Conservation (phyloP, 768 basidiomycete genomes). For the Cyathus striatus region DNA sequence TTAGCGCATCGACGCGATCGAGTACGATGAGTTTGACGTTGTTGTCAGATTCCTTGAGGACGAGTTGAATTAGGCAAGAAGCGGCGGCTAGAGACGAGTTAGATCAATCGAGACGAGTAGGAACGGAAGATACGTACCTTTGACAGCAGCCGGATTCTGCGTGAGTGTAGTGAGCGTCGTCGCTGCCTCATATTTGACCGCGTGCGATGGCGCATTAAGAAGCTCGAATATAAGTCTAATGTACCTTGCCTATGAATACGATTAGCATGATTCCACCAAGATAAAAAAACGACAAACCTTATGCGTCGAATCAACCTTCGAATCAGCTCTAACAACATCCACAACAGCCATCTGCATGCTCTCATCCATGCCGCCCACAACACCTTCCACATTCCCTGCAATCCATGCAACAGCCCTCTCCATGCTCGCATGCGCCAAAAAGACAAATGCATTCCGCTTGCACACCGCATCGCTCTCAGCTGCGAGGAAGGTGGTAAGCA, state of each 20-base stretch:
- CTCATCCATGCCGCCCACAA: slow-evolving; percentile 80
- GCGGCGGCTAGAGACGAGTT: slow-evolving; percentile 68
- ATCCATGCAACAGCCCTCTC: slow-evolving; percentile 91
- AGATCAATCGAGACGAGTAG: no score
- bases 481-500: slow-evolving; percentile 92
- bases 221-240: slow-evolving; percentile 93
- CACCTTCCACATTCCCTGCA: slow-evolving; percentile 78
- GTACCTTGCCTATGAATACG: slow-evolving; percentile 69
- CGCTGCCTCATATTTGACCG: slow-evolving; percentile 97
- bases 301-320: slow-evolving; percentile 77
- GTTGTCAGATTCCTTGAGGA: slow-evolving; percentile 95
- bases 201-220: slow-evolving; percentile 82
- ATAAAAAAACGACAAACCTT: slow-evolving; percentile 47
- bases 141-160: slow-evolving; percentile 93
- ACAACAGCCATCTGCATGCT: slow-evolving; percentile 93
- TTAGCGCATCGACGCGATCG: slow-evolving; percentile 79
- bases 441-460: slow-evolving; percentile 96
- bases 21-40: slow-evolving; percentile 98
- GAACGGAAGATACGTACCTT: slow-evolving; percentile 75
- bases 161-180: slow-evolving; percentile 91
- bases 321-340: slow-evolving; percentile 88
- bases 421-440: slow-evolving; percentile 83
- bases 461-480: slow-evolving; percentile 96
- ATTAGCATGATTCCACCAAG: slow-evolving; percentile 4
- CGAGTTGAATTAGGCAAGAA: slow-evolving; percentile 79